Conservation (phyloP, 768 basidiomycete species). For the Serendipita sp. region DNA sequence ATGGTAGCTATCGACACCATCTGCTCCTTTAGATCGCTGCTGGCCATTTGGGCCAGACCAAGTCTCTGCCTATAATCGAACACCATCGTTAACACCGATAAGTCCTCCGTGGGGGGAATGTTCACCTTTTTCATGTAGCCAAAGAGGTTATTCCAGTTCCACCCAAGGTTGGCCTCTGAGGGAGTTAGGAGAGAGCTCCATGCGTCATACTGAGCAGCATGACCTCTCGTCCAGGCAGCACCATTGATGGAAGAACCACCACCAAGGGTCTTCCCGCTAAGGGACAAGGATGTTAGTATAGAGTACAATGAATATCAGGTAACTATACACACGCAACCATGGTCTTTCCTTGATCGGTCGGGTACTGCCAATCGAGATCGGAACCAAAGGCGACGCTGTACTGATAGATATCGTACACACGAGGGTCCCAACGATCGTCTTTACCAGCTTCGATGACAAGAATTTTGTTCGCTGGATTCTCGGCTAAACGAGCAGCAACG, state of each 20-base stretch:
- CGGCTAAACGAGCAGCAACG: conserved; percentile 32
- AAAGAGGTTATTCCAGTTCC: conserved; percentile 26
- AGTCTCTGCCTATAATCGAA: conserved; percentile 12
- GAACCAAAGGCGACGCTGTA: conserved; percentile 28
- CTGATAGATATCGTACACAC: conserved; percentile 31
- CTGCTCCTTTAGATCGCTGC: conserved; percentile 18
- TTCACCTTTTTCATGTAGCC: conserved; percentile 21
- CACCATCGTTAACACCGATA: neutral
- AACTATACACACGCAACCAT: conserved; percentile 14
- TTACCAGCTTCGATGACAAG: conserved; percentile 37
- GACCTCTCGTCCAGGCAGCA: conserved; percentile 29
- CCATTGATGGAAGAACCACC: conserved; percentile 34
- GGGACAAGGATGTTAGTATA: neutral
- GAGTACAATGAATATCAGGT: neutral
- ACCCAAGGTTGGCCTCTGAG: conserved; percentile 18
- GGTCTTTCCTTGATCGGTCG: conserved; percentile 25
- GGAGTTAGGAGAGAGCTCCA: conserved; percentile 21
- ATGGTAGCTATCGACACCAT: conserved; percentile 31
- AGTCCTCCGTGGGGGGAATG: neutral
- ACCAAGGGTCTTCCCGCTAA: conserved; percentile 23
- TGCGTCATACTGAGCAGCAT: conserved; percentile 30
- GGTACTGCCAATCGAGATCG: conserved; percentile 32
- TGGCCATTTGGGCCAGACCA: conserved; percentile 15
- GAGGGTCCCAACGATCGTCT: conserved; percentile 29
- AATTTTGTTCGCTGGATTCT: conserved; percentile 27